Percentiles rank a stretch among this genome's conserved stretches.
Evolutionary conservation across 106 monocot genomes (phyloP).

Genomic region (Posidonia australis): DNA sequence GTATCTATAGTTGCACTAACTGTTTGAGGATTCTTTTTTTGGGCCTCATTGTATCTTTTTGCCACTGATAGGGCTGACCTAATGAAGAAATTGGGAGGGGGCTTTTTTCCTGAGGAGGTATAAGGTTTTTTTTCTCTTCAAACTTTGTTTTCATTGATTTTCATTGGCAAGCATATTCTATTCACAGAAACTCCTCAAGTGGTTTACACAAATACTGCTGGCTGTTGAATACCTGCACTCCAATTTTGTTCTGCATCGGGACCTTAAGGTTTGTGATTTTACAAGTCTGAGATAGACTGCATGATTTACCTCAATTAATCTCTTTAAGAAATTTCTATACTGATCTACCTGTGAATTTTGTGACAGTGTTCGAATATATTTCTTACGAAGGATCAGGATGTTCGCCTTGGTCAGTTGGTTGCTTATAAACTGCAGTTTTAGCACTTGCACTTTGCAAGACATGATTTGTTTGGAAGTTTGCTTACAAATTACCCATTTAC

Average conservation of each 20-base stretch:
- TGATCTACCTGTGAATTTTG: neutral
- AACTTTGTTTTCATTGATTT: neutral
- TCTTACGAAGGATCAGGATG: slow-evolving; percentile 87
- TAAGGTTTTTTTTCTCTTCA: neutral
- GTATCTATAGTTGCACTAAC: neutral
- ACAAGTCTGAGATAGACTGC: neutral
- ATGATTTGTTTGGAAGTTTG: neutral
- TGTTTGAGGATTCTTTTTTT: neutral
- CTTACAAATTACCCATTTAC: neutral
- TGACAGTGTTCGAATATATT: slow-evolving; percentile 98
- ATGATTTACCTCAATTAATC: neutral
- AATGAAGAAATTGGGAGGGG: slow-evolving; percentile 71
- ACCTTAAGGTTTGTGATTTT: slow-evolving; percentile 71
- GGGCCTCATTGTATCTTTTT: neutral
- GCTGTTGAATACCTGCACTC: slow-evolving; percentile 98
- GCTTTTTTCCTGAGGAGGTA: slow-evolving; percentile 91
- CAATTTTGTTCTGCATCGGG: slow-evolving; percentile 91
- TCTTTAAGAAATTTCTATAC: neutral
- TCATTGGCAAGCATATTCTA: neutral
- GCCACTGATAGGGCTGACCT: slow-evolving; percentile 55
- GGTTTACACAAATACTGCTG: slow-evolving; percentile 80
- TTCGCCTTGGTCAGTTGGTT: slow-evolving; percentile 88
- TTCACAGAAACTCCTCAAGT: slow-evolving; percentile 81
- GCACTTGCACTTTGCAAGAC: neutral
- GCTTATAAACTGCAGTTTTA: neutral